Evolutionary conservation across 345 rosid species (phyloP).

Genomic region (Clarkia xantiana): DNA sequence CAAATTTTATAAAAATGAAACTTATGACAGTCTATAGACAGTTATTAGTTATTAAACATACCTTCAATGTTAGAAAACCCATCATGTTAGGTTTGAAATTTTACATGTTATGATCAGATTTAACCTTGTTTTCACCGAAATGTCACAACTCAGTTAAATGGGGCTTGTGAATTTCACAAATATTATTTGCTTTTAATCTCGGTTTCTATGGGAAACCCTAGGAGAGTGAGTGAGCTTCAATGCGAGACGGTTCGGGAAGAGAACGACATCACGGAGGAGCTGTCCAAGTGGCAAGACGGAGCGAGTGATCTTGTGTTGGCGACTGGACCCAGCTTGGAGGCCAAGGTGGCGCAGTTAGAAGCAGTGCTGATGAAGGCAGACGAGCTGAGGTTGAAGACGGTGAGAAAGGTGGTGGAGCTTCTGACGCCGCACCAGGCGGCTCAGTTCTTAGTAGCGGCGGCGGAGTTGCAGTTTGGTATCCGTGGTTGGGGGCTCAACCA

Average conservation of each 20-base stretch:
- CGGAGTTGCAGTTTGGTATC: constrained; percentile 61
- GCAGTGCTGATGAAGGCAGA: constrained; percentile 44
- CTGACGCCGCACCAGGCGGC: constrained; percentile 53
- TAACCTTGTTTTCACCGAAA: no score
- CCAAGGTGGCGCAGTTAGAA: constrained; percentile 31
- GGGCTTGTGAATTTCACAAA: no score
- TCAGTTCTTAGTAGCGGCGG: constrained; percentile 59
- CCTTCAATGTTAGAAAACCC: no score
- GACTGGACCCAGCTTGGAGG: constrained; percentile 10
- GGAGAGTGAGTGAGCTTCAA: constrained; percentile 77
- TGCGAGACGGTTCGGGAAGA: constrained; percentile 82
- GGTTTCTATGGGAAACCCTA: constrained; percentile 13
- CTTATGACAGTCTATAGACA: no score
- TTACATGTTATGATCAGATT: no score
- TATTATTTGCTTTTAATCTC: no score
- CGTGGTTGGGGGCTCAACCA: constrained; percentile 9
- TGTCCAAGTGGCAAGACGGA: constrained; percentile 69
- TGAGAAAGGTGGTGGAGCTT: constrained; percentile 39
- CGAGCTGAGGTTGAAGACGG: constrained; percentile 45
- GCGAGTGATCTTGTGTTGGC: constrained; percentile 29
- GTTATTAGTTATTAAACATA: no score
- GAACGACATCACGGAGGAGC: constrained; percentile 54
- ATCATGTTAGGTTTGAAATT: no score
- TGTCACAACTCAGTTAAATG: no score
- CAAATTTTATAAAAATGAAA: no score